Base-by-base conservation (phyloP, 352 stramenopile genomes). In the Globisporangium megalacanthum region DNA sequence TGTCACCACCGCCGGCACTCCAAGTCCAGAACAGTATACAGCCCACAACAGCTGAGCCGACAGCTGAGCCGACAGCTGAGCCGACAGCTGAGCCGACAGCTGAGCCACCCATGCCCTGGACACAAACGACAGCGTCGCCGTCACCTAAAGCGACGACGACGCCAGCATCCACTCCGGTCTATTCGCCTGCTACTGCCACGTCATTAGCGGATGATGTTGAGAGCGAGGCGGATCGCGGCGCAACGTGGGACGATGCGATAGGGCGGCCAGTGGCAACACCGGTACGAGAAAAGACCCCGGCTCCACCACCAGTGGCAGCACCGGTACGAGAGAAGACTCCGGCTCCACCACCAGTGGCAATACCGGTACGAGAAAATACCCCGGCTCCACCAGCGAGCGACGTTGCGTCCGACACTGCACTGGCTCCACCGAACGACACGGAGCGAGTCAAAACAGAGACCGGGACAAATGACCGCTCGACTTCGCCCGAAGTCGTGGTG, bases 401-500 rank as follows among this genome's bases (percentile, higher is more conserved):
- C n/a, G 8, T 17, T 17, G 17, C 3, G 39, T 6, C 7, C 6
- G 0, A 39, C 14, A 29, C 47, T 4, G 22, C 55, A 4, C n/a
- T 47, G 7, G 58, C 62, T 0, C n/a, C 65, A 17, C 41, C 58
- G 64, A 8, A 37, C 54, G 44, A 50, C 49, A 45, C 20, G 48
- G 14, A 66, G 48, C 13, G 49, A 37, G 44, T 61, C 36, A 68
- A 63, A 17, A 55, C 49, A 4, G 48, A 61, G 17, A 35, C 49
- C 6, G 57, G 54, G 25, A 49, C 39, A 35, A 37, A 22, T 6
- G 19, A 6, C 37, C 37, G 58, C 41, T 31, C 49, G 41, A 77
- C 69, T 6, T 72, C 60, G 17, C 66, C 69, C 7, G 62, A 61
- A 19, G 47, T 77, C 19, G 37, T 77, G 13, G 52, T 62, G 5